These are phyloP conservation scores for Penicillium fuscoglaucum DNA, from an alignment of 2,329 filamentous ascomycete species.

Conservation along the genomic window DNA sequence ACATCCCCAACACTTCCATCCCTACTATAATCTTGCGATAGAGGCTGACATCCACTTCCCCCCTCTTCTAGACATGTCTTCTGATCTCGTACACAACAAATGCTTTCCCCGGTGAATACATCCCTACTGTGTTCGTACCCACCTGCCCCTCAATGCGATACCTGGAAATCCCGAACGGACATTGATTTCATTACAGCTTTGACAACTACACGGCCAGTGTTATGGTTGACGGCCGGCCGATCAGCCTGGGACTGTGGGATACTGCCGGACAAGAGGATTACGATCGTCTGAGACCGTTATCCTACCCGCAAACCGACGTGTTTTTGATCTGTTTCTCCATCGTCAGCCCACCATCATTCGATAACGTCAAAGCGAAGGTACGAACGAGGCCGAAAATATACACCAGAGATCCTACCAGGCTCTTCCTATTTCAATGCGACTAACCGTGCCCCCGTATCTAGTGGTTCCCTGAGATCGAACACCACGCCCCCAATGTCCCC, in stretches of 20 bases:
- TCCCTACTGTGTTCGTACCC: constrained; percentile 73
- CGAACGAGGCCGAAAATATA: constrained; percentile 1
- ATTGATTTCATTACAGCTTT: constrained; percentile 61
- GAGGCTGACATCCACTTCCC: not conserved
- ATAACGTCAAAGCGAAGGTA: constrained; percentile 99
- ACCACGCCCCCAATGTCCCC: constrained; percentile 91
- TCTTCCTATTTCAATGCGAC: not conserved
- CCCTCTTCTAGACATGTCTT: constrained; percentile 82
- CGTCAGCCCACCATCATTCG: constrained; percentile 94
- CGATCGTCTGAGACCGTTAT: constrained; percentile 88
- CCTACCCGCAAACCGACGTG: constrained; percentile 97
- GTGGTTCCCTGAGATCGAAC: constrained; percentile 98
- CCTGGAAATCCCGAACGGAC: constrained; percentile 7
- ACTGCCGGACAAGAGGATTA: constrained; percentile 99
- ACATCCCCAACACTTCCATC: not conserved
- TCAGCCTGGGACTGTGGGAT: constrained; percentile 97
- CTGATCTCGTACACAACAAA: constrained; percentile 99
- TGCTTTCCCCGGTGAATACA: constrained; percentile 99
- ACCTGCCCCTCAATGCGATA: constrained; percentile 18
- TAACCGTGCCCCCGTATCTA: constrained; percentile 42
- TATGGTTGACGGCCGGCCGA: constrained; percentile 97
- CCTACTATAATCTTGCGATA: not conserved
- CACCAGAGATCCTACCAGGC: not conserved
- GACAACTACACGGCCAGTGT: constrained; percentile 99
- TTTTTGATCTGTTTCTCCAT: constrained; percentile 99